Evolutionary conservation across 495 filamentous ascomycete genomes (phyloP).

Genomic region (Podospora australis): DNA sequence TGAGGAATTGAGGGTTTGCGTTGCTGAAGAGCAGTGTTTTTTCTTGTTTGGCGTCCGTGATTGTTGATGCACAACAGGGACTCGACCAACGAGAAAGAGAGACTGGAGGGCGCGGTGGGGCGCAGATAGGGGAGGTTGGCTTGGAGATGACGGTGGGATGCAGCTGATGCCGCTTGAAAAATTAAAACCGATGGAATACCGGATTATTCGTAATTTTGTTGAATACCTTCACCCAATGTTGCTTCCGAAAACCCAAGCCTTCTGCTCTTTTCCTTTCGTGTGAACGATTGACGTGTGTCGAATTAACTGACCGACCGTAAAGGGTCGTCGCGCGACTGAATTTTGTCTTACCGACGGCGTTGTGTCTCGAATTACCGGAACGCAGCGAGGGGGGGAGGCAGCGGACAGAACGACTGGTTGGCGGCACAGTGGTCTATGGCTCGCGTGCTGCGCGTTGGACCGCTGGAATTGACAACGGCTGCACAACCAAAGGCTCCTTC

Average conservation of each 20-base stretch:
- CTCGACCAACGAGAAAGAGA: slow-evolving; percentile 15
- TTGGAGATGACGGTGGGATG: slow-evolving; percentile 17
- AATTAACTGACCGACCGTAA: not conserved
- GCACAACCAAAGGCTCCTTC: slow-evolving; percentile 12
- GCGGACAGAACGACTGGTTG: slow-evolving; percentile 3
- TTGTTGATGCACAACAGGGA: slow-evolving; percentile 26
- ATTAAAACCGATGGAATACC: slow-evolving; percentile 5
- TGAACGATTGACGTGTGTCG: slow-evolving; percentile 8
- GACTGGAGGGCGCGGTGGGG: slow-evolving; percentile 29
- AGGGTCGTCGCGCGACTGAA: not conserved
- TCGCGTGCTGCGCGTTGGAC: not conserved
- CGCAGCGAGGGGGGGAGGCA: not conserved
- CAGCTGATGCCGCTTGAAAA: slow-evolving; percentile 2
- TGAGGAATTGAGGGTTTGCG: not conserved
- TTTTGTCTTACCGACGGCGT: slow-evolving; percentile 1
- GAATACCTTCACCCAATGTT: too few relatives aligned
- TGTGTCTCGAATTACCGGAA: slow-evolving; percentile 13
- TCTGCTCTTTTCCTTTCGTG: not conserved
- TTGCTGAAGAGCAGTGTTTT: slow-evolving; percentile 19
- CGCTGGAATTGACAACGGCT: slow-evolving; percentile 10
- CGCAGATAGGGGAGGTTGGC: slow-evolving; percentile 25
- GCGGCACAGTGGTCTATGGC: slow-evolving; percentile 3
- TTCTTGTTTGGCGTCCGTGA: slow-evolving; percentile 7
- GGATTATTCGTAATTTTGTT: too few relatives aligned
- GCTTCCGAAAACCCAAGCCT: not conserved